Evolutionary conservation across 2,329 filamentous ascomycete genomes (phyloP).

Genomic region (Xylariaceae sp.): DNA sequence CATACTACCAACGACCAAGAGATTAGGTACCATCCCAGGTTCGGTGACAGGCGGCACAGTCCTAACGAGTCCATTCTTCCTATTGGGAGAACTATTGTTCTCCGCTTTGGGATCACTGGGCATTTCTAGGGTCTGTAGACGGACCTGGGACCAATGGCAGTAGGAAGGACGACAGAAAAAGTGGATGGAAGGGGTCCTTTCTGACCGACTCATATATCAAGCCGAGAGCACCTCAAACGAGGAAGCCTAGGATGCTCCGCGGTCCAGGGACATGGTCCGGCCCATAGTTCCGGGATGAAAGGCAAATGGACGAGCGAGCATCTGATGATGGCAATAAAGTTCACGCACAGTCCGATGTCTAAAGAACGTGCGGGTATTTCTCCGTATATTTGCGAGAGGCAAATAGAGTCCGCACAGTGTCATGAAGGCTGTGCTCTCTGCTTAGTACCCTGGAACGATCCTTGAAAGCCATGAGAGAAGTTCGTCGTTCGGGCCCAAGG

Average conservation of each 20-base stretch:
- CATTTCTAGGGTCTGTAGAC: conserved; percentile 8
- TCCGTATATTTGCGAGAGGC: too few species aligned
- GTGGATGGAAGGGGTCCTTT: conserved; percentile 15
- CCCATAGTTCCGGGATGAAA: conserved; percentile 8
- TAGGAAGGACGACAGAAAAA: conserved; percentile 17
- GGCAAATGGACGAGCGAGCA: conserved; percentile 15
- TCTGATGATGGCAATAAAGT: too few species aligned
- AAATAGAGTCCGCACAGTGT: too few species aligned
- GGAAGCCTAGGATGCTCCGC: conserved; percentile 11
- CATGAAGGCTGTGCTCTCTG: too few species aligned
- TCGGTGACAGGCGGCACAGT: conserved; percentile 11
- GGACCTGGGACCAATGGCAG: conserved; percentile 16
- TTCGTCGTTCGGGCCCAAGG: too few species aligned
- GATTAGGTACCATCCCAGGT: too few species aligned
- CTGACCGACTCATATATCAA: conserved; percentile 14
- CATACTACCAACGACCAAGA: too few species aligned
- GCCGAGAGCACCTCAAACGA: conserved; percentile 9
- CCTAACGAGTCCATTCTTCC: conserved; percentile 3
- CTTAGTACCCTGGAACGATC: too few species aligned
- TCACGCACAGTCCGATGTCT: too few species aligned
- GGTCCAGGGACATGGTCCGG: conserved; percentile 17
- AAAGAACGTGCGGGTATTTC: too few species aligned
- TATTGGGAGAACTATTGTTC: conserved; percentile 17
- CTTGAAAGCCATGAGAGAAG: too few species aligned
- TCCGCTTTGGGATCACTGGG: conserved; percentile 11